phyloP scores from a whole-genome alignment of 148 eudicot species.

The Pouteria glomerata region DNA sequence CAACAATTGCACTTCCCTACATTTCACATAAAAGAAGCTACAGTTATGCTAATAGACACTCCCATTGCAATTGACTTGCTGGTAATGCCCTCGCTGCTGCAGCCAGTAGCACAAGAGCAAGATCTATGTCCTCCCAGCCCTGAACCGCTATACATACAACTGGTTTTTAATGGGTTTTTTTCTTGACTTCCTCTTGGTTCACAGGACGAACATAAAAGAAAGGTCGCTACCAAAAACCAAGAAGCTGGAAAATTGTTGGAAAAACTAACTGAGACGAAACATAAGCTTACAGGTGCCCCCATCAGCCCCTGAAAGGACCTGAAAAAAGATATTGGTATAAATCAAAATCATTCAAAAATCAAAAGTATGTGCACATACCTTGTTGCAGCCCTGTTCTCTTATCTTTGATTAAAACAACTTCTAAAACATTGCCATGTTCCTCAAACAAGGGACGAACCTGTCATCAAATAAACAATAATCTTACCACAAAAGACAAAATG shows the following conservation, averaged over 20 bases:
- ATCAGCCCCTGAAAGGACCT: conserved; percentile 71
- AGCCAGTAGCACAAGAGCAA: conserved; percentile 33
- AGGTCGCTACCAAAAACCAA: conserved; percentile 52
- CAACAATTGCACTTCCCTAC: conserved; percentile 31
- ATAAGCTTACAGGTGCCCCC: conserved; percentile 70
- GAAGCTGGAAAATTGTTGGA: conserved; percentile 47
- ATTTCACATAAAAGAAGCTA: conserved; percentile 30
- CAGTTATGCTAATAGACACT: conserved; percentile 29
- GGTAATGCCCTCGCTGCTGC: conserved; percentile 36
- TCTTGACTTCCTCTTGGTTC: conserved; percentile 62
- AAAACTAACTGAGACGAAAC: conserved; percentile 61
- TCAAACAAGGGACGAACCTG: conserved; percentile 90
- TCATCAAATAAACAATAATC: conserved; percentile 15
- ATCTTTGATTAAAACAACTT: conserved; percentile 91
- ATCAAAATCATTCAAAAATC: conserved; percentile 21
- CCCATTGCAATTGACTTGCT: conserved; percentile 39
- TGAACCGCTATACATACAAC: conserved; percentile 28
- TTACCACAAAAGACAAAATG: neutral
- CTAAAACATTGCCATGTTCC: conserved; percentile 80
- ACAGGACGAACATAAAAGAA: conserved; percentile 52
- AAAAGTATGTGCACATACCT: conserved; percentile 53
- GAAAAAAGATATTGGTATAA: conserved; percentile 46
- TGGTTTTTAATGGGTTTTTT: conserved; percentile 28
- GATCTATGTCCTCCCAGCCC: conserved; percentile 28
- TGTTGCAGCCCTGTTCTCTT: conserved; percentile 88